Evolutionary conservation across 177 flowering plant genomes (phyloP), one percentile per base, ranked within the genome.

Genomic region (Vitis hybrid): DNA sequence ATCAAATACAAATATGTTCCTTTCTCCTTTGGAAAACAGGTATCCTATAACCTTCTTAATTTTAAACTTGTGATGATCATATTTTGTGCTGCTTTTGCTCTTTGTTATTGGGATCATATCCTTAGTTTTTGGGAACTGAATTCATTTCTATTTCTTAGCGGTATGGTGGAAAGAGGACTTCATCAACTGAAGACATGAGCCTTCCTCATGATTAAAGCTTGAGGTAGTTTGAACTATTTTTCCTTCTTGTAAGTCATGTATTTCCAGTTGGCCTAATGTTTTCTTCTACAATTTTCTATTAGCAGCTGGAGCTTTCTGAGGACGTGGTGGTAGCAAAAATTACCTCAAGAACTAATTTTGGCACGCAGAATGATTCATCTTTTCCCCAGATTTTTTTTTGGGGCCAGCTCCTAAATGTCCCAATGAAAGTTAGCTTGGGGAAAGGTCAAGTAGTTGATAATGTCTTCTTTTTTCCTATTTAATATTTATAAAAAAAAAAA

Each of bases 1-100:
- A 77, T 87, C 80, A 89, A 87, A 65, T 83, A 89, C 72, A 89
- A 71, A 84, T 89, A 89, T 74, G 83, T 87, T 17, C 93, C 91
- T 3, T 89, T 86, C 73, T 70, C 91, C 51, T 70, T 78, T 60
- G 89, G 93, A 15, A 87, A 87, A 69, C 87, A 82, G 90, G 90
- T 85, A 76, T 52, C 3, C 6, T 10, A 2, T 50, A 55, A 14
- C 45, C 32, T 13, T 62, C 26, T 62, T 26, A 1, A n/a, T 65
- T 21, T 7, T 49, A 60, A 8, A 2, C 17, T 40, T 30, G 51
- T 13, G 26, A 23, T 66, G 26, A 34, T 49, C 49, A 12, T 12
- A 48, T 62, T 12, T 69, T 49, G 12, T 32, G 18, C 45, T 9
- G 17, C 55, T 2, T 56, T 67, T 64, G 8, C 10, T 34, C 21